Conservation (phyloP, 2,329 filamentous ascomycete species). For the Myriosclerotinia curreyana region DNA sequence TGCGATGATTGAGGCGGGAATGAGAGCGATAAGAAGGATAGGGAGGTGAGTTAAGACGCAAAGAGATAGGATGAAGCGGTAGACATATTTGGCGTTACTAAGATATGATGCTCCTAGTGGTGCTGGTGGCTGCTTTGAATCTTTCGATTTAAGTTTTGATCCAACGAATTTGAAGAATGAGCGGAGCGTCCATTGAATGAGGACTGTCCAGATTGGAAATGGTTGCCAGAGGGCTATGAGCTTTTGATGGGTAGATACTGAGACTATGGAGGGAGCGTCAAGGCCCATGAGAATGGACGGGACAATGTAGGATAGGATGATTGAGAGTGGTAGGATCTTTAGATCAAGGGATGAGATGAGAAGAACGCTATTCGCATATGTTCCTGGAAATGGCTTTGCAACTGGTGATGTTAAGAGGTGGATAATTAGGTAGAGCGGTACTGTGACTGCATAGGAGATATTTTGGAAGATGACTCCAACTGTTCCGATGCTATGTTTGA, state of each 20-base stretch:
- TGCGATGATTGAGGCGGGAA: slow-evolving; percentile 41
- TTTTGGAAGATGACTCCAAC: slow-evolving; percentile 45
- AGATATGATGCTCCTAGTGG: slow-evolving; percentile 31
- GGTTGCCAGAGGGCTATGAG: slow-evolving; percentile 50
- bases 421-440: slow-evolving; percentile 44
- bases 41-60: slow-evolving; percentile 43
- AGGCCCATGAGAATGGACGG: slow-evolving; percentile 46
- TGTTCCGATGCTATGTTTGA: slow-evolving; percentile 37
- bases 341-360: slow-evolving; percentile 35
- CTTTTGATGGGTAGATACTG: slow-evolving; percentile 46
- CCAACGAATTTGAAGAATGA: slow-evolving; percentile 13
- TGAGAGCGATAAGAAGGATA: slow-evolving; percentile 43
- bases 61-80: slow-evolving; percentile 42
- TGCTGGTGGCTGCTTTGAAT: slow-evolving; percentile 33
- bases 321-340: slow-evolving; percentile 42
- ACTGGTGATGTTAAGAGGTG: slow-evolving; percentile 46
- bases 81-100: slow-evolving; percentile 29
- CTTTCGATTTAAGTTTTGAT: slow-evolving; percentile 26
- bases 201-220: slow-evolving; percentile 48
- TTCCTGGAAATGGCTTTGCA: slow-evolving; percentile 36
- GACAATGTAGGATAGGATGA: slow-evolving; percentile 45
- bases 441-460: slow-evolving; percentile 45
- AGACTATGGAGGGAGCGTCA: slow-evolving; percentile 43
- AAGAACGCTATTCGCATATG: slow-evolving; percentile 37
- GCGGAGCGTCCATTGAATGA: slow-evolving; percentile 41